Conservation (phyloP, 192 early-diverging fungal species). For the Radiomyces spectabilis region DNA sequence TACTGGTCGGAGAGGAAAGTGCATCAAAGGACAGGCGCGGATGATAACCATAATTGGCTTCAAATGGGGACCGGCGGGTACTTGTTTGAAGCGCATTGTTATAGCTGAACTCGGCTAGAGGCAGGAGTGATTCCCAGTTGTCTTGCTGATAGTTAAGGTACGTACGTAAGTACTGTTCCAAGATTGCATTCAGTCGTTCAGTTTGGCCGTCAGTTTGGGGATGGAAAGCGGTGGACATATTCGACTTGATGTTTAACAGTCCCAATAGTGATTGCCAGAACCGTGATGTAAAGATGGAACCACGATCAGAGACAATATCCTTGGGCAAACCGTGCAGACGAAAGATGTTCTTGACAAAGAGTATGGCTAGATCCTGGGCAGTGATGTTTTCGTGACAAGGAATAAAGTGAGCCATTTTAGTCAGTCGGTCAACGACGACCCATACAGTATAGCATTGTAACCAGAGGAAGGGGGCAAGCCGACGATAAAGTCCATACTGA, state of each 20-base stretch:
- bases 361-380: slow-evolving; percentile 6
- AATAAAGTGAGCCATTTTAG: slow-evolving; percentile 29
- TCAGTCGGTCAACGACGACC: slow-evolving; percentile 36
- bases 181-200: slow-evolving; percentile 26
- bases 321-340: slow-evolving; percentile 28
- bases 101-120: slow-evolving; percentile 38
- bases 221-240: slow-evolving; percentile 33
- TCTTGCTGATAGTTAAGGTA: slow-evolving; percentile 26
- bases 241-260: slow-evolving; percentile 16
- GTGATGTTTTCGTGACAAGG: not conserved
- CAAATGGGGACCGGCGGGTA: slow-evolving; percentile 22
- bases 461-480: slow-evolving; percentile 9
- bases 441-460: slow-evolving; percentile 29
- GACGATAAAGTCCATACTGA: slow-evolving; percentile 38
- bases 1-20: not conserved
- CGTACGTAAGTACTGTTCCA: slow-evolving; percentile 31
- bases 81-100: slow-evolving; percentile 33
- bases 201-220: slow-evolving; percentile 44
- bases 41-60: slow-evolving; percentile 24
- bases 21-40: slow-evolving; percentile 6
- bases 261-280: slow-evolving; percentile 25
- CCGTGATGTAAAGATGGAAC: slow-evolving; percentile 30
- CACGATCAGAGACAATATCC: slow-evolving; percentile 37
- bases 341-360: slow-evolving; percentile 22
- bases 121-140: slow-evolving; percentile 37